A percentile compares a stretch with the other conserved stretches of the same genome.
phyloP scores from a whole-genome alignment of 495 filamentous ascomycete genomes.

The Penicillium paxilli region DNA sequence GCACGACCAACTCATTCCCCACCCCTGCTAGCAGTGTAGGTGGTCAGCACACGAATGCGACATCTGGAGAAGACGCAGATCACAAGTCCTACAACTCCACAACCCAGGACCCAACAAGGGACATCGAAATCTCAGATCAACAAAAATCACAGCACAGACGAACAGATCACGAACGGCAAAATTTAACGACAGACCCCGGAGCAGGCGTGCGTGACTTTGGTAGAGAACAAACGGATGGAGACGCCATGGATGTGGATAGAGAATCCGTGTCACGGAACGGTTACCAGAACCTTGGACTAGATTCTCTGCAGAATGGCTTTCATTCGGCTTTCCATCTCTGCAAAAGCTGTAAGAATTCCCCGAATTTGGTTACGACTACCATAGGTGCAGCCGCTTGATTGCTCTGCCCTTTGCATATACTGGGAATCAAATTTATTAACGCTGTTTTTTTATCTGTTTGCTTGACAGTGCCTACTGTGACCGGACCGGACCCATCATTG shows the following conservation, averaged over 20 bases:
- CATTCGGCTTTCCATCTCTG: constrained; percentile 51
- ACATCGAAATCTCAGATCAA: constrained; percentile 15
- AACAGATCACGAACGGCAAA: constrained; percentile 40
- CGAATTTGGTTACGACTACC: constrained; percentile 28
- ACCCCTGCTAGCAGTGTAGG: constrained; percentile 49
- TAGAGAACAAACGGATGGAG: constrained; percentile 20
- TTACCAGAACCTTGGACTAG: constrained; percentile 33
- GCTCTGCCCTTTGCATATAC: constrained; percentile 25
- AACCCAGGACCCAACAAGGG: constrained; percentile 22
- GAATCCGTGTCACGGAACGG: constrained; percentile 15
- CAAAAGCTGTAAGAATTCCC: constrained; percentile 53
- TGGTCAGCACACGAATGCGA: constrained; percentile 31
- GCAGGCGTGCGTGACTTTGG: constrained; percentile 30
- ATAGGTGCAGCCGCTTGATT: constrained; percentile 27
- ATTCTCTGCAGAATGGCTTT: constrained; percentile 47
- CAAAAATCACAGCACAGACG: constrained; percentile 32
- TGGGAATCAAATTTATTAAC: constrained; percentile 46
- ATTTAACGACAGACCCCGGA: constrained; percentile 9
- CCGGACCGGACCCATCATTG: constrained; percentile 58
- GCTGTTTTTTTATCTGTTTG: constrained; percentile 28
- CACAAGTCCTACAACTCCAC: constrained; percentile 29
- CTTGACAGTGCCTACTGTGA: constrained; percentile 42
- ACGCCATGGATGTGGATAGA: constrained; percentile 44
- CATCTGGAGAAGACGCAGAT: constrained; percentile 35
- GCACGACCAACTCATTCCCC: constrained; percentile 44